Evolutionary conservation across 306 rosid species (phyloP).

Genomic region (Cicer arietinum): DNA sequence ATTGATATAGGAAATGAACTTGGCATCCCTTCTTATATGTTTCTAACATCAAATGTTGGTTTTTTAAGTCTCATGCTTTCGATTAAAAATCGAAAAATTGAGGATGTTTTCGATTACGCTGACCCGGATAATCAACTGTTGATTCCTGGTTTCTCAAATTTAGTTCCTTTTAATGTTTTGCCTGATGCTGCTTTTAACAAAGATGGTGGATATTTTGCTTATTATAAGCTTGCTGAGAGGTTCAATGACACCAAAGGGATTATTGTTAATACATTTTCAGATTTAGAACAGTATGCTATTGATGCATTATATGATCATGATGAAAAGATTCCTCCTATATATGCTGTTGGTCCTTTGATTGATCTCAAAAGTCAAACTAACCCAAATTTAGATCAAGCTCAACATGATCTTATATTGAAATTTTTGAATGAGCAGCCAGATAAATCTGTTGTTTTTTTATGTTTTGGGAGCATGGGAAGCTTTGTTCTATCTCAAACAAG

Average conservation of each 20-base stretch:
- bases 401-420: constrained; percentile 50
- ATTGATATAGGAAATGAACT: constrained; percentile 56
- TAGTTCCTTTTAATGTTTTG: constrained; percentile 51
- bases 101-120: constrained; percentile 42
- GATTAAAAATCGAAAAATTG: constrained; percentile 41
- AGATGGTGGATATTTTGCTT: constrained; percentile 60
- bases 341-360: constrained; percentile 67
- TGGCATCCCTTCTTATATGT: constrained; percentile 57
- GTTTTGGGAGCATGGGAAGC: constrained; percentile 73
- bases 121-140: constrained; percentile 40
- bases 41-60: constrained; percentile 50
- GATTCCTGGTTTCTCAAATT: constrained; percentile 52
- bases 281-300: constrained; percentile 50
- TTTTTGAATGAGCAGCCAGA: constrained; percentile 67
- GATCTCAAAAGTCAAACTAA: constrained; percentile 41
- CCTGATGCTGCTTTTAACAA: constrained; percentile 44
- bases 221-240: constrained; percentile 51
- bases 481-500: constrained; percentile 60
- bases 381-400: constrained; percentile 48
- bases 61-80: constrained; percentile 48
- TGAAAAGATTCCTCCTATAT: constrained; percentile 54
- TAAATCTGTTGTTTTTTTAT: constrained; percentile 58
- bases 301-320: constrained; percentile 44
- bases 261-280: constrained; percentile 57
- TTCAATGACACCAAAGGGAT: constrained; percentile 60